phyloP scores from a whole-genome alignment of 352 stramenopile genomes.

The Phytophthora multivora region DNA sequence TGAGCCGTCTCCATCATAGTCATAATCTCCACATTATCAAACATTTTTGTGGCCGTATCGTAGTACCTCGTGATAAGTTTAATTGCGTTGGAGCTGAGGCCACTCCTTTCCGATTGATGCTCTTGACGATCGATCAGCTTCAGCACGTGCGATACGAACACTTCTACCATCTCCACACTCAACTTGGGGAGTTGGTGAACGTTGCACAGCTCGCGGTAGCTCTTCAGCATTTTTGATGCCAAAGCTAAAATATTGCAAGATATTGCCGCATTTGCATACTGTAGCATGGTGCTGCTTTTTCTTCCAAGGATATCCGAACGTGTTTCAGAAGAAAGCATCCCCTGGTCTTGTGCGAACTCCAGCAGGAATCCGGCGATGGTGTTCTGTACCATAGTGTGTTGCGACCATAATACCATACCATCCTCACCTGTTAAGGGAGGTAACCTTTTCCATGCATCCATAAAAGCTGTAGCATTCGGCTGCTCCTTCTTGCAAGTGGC shows the following conservation, averaged over 20 bases:
- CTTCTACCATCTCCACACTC: slow-evolving; percentile 77
- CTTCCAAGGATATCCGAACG: slow-evolving; percentile 37
- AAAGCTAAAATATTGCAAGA: slow-evolving; percentile 73
- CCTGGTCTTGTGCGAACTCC: slow-evolving; percentile 31
- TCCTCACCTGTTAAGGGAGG: slow-evolving; percentile 56
- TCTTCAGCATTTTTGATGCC: slow-evolving; percentile 77
- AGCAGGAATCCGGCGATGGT: slow-evolving; percentile 40
- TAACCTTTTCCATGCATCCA: slow-evolving; percentile 42
- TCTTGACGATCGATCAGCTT: slow-evolving; percentile 72
- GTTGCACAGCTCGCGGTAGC: slow-evolving; percentile 79
- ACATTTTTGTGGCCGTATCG: slow-evolving; percentile 77
- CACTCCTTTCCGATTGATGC: slow-evolving; percentile 33
- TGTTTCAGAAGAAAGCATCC: slow-evolving; percentile 35
- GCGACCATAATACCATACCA: slow-evolving; percentile 61
- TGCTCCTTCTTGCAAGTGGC: slow-evolving; percentile 10
- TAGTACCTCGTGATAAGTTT: slow-evolving; percentile 70
- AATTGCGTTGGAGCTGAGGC: slow-evolving; percentile 35
- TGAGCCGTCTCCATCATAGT: slow-evolving; percentile 61
- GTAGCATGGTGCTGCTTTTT: slow-evolving; percentile 57
- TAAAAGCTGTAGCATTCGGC: slow-evolving; percentile 31
- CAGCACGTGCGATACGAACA: slow-evolving; percentile 82
- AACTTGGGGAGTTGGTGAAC: slow-evolving; percentile 68
- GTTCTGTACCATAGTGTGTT: slow-evolving; percentile 67
- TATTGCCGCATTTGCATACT: slow-evolving; percentile 70
- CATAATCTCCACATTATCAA: slow-evolving; percentile 82